These are phyloP conservation scores for Panicum virgatum DNA, from an alignment of 202 grass and related monocot species.

Conservation along the genomic window DNA sequence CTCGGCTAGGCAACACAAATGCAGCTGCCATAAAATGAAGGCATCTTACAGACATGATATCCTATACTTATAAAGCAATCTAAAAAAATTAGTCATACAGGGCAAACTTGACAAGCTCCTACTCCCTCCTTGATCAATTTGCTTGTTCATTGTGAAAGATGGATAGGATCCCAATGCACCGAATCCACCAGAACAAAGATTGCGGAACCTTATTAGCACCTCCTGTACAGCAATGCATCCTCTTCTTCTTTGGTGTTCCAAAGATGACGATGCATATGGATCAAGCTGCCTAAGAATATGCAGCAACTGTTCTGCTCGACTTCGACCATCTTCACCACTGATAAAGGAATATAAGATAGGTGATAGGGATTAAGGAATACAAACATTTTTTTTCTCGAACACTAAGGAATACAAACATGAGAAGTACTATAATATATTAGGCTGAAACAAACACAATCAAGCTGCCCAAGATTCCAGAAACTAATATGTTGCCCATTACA, in stretches of 20 bases:
- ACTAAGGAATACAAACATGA: constrained; percentile 3
- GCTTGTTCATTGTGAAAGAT: constrained; percentile 55
- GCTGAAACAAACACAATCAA: neutral
- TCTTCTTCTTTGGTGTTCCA: constrained; percentile 94
- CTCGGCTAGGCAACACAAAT: constrained; percentile 90
- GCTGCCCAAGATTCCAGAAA: neutral
- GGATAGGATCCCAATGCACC: constrained; percentile 62
- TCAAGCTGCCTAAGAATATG: constrained; percentile 98
- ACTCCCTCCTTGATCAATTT: constrained; percentile 58
- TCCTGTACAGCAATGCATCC: constrained; percentile 92
- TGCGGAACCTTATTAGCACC: constrained; percentile 79
- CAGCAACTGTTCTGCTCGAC: constrained; percentile 88
- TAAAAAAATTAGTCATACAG: constrained; percentile 62
- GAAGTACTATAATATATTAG: neutral
- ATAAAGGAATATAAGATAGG: constrained; percentile 32
- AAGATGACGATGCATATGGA: constrained; percentile 75
- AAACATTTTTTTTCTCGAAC: no score
- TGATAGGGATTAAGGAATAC: neutral
- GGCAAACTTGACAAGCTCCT: constrained; percentile 83
- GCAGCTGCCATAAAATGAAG: constrained; percentile 65
- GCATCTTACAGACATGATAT: constrained; percentile 34
- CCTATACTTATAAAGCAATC: constrained; percentile 19
- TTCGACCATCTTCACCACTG: constrained; percentile 98
- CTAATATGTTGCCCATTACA: constrained; percentile 5
- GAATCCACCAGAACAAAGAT: constrained; percentile 87